Conservation (phyloP, 2,329 filamentous ascomycete species). For the Diaporthe longicolla region DNA sequence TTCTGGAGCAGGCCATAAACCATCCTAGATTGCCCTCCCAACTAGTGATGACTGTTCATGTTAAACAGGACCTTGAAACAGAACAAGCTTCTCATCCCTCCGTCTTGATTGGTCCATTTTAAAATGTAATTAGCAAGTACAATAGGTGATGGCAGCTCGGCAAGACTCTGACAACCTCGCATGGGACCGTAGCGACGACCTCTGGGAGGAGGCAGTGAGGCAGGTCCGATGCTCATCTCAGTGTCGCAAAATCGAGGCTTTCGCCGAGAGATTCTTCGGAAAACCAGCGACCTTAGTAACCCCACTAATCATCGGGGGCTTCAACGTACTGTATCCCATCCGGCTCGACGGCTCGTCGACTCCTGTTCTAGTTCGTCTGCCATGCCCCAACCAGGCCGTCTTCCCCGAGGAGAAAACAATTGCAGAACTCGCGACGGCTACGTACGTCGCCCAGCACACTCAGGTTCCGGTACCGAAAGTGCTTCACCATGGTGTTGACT, state of each 20-base stretch:
- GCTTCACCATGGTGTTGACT: neutral
- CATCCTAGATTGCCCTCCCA: no score
- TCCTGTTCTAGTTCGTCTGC: slow-evolving; percentile 10
- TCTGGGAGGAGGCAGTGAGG: slow-evolving; percentile 46
- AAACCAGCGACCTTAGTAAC: neutral
- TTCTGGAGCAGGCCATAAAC: no score
- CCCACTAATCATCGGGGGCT: slow-evolving; percentile 10
- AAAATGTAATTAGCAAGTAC: neutral
- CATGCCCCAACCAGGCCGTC: slow-evolving; percentile 1
- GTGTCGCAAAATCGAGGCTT: slow-evolving; percentile 15
- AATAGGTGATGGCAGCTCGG: slow-evolving; percentile 46
- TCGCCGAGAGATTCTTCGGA: neutral
- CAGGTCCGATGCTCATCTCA: slow-evolving; percentile 44
- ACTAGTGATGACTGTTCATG: no score
- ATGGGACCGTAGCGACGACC: slow-evolving; percentile 50
- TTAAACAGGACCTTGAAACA: no score
- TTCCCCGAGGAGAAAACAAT: slow-evolving; percentile 14
- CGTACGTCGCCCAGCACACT: neutral
- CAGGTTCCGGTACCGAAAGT: neutral
- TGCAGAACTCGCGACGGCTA: slow-evolving; percentile 11
- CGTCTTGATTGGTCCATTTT: no score
- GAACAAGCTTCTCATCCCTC: no score
- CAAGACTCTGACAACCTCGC: slow-evolving; percentile 51
- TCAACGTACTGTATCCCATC: slow-evolving; percentile 19
- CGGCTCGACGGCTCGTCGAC: neutral